phyloP scores from a whole-genome alignment of 1,284 basidiomycete genomes.

The Ustilago bromivora region DNA sequence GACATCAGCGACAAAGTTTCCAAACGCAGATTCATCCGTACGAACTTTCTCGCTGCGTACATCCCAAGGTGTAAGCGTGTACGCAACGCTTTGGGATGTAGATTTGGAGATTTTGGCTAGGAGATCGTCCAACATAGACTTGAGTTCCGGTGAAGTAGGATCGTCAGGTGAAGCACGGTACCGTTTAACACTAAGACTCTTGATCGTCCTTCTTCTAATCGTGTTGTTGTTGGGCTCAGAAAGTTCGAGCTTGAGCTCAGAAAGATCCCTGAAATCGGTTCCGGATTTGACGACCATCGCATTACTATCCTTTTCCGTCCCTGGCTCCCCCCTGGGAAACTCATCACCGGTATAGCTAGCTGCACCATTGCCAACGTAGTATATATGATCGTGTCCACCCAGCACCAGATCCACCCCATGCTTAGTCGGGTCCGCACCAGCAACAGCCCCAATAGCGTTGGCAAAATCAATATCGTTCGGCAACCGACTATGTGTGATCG shows the following conservation, averaged over 20 bases:
- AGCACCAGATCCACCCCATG: conserved; percentile 88
- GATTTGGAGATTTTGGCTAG: conserved; percentile 80
- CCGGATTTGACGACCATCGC: conserved; percentile 81
- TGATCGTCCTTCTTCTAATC: conserved; percentile 78
- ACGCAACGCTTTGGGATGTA: conserved; percentile 77
- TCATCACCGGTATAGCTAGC: conserved; percentile 80
- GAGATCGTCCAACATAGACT: conserved; percentile 76
- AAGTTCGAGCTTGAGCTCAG: conserved; percentile 79
- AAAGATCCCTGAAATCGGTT: conserved; percentile 89
- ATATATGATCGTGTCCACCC: conserved; percentile 90
- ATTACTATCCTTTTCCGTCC: conserved; percentile 78
- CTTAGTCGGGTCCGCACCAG: conserved; percentile 69
- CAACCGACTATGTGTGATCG: conserved; percentile 82
- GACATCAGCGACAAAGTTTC: conserved; percentile 92
- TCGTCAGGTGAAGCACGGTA: conserved; percentile 77
- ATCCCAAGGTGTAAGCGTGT: conserved; percentile 78
- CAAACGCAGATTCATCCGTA: conserved; percentile 79
- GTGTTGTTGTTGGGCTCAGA: conserved; percentile 74
- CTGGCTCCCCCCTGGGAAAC: conserved; percentile 74
- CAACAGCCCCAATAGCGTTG: conserved; percentile 75
- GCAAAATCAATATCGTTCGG: conserved; percentile 75
- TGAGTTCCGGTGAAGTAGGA: conserved; percentile 75
- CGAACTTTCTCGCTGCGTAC: conserved; percentile 81
- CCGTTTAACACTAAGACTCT: conserved; percentile 77
- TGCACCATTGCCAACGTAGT: conserved; percentile 83